phyloP scores from a whole-genome alignment of 306 rosid genomes.

The Cucurbita ficifolia region DNA sequence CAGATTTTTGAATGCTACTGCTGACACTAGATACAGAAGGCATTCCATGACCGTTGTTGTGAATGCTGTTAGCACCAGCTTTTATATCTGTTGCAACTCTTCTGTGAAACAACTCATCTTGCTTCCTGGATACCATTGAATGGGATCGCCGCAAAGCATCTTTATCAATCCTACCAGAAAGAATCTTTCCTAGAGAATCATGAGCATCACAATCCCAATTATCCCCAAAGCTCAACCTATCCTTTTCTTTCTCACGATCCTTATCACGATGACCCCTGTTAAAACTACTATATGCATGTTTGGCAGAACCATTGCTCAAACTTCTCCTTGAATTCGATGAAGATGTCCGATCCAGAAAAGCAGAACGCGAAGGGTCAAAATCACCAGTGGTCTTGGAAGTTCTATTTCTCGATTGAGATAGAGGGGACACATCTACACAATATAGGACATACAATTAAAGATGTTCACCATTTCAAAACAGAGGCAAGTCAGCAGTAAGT shows the following conservation, averaged over 20 bases:
- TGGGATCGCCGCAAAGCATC: constrained; percentile 69
- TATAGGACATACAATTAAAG: constrained; percentile 4
- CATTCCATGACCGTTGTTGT: constrained; percentile 38
- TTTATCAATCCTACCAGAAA: constrained; percentile 55
- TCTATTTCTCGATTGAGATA: constrained; percentile 46
- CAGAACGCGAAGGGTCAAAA: constrained; percentile 61
- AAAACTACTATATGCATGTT: constrained; percentile 93
- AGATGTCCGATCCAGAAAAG: constrained; percentile 65
- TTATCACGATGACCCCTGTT: constrained; percentile 85
- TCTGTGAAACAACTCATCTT: constrained; percentile 32
- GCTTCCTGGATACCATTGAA: constrained; percentile 76
- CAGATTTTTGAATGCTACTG: constrained; percentile 54
- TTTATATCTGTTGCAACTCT: constrained; percentile 43
- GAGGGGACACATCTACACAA: constrained; percentile 45
- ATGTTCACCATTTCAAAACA: not conserved
- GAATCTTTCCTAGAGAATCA: constrained; percentile 54
- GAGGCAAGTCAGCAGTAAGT: not conserved
- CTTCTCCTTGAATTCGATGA: constrained; percentile 69
- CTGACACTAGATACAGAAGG: constrained; percentile 44
- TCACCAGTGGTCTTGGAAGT: constrained; percentile 44
- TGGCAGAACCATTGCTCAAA: constrained; percentile 71
- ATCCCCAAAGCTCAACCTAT: constrained; percentile 48
- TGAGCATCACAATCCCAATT: constrained; percentile 65
- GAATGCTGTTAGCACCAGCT: constrained; percentile 29
- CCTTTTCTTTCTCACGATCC: constrained; percentile 93